Conservation (phyloP, 1,284 basidiomycete species). For the Cryptococcus hybrid region DNA sequence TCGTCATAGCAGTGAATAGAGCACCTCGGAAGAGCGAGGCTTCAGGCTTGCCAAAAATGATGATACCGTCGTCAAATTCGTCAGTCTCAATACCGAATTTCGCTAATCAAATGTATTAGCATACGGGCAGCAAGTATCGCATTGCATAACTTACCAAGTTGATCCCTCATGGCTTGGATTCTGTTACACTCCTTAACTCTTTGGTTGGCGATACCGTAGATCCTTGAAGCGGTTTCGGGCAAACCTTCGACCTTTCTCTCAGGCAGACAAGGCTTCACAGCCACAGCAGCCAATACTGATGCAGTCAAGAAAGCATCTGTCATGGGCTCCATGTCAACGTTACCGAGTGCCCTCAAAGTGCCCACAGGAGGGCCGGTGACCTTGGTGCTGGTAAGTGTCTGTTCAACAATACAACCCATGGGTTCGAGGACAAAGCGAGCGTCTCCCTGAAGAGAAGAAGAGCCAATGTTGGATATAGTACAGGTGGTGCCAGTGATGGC, state of each 20-base stretch:
- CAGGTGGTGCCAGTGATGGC: conserved; percentile 94
- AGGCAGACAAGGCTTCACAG: conserved; percentile 56
- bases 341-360: conserved; percentile 74
- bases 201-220: conserved; percentile 96
- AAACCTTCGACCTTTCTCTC: conserved; percentile 42
- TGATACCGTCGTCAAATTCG: conserved; percentile 90
- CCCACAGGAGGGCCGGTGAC: conserved; percentile 85
- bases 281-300: conserved; percentile 84
- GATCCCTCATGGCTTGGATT: conserved; percentile 93
- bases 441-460: conserved; percentile 89
- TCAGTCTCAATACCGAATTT: conserved; percentile 93
- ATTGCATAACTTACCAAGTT: conserved; percentile 64
- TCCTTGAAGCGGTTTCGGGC: conserved; percentile 63
- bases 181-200: conserved; percentile 98
- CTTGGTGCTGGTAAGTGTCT: conserved; percentile 86
- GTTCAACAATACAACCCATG: conserved; percentile 91
- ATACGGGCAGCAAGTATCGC: no score
- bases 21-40: conserved; percentile 63
- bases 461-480: conserved; percentile 90
- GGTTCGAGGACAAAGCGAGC: conserved; percentile 91
- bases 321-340: conserved; percentile 99
- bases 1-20: conserved; percentile 96
- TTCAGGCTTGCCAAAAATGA: conserved; percentile 76
- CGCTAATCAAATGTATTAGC: conserved; percentile 54
- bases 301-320: conserved; percentile 99